Base-by-base conservation (phyloP, 805 yeast genomes). In the Deakozyma indianensis region DNA sequence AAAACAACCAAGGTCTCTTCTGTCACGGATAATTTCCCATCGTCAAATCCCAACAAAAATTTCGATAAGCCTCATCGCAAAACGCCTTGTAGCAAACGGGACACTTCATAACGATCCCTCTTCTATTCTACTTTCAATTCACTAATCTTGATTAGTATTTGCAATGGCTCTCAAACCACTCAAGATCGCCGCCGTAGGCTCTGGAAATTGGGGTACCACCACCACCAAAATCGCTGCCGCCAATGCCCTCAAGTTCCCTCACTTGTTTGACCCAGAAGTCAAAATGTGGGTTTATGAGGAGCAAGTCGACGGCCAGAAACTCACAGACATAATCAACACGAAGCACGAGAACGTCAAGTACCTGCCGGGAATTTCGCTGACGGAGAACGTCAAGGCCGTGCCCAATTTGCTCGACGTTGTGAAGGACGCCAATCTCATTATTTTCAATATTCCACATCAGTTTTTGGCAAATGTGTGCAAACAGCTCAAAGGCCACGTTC, bases 181-280 rank as follows among this genome's bases (percentile, higher is more conserved):
- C 66, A 74, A 70, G 56, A 72, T 80, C 40, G 70, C 87, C 35
- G 85, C 87, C 46, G 79, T 92, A 52, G 98, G 98, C 38, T 87
- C 96, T 24, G 98, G 97, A 61, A 90, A 90, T 67, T 90, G 98
- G 83, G 98, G 98, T 52, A 86, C 96, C 32, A 90, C 97, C 18
- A 87, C 92, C 46, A 96, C 97, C 51, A 90, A 92, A 64, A 86
- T 90, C 41, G 80, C 87, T 23, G 87, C 96, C 32, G 97, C 92
- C 65, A 88, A 87, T 63, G 71, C 88, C 40, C 71, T 71, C 18
- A 75, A 75, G 51, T 75, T 85, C 64, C 80, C 88, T 35, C 71
- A 77, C 32, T 66, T 84, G 57, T 92, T 92, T 64, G 72, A 77
- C 48, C 68, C 67, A 50, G 68, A 74, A 46, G 96, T 92, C 35